Evolutionary conservation across 2,329 filamentous ascomycete species (phyloP).

Genomic region (Nothophaeocryptopus gaeumannii): DNA sequence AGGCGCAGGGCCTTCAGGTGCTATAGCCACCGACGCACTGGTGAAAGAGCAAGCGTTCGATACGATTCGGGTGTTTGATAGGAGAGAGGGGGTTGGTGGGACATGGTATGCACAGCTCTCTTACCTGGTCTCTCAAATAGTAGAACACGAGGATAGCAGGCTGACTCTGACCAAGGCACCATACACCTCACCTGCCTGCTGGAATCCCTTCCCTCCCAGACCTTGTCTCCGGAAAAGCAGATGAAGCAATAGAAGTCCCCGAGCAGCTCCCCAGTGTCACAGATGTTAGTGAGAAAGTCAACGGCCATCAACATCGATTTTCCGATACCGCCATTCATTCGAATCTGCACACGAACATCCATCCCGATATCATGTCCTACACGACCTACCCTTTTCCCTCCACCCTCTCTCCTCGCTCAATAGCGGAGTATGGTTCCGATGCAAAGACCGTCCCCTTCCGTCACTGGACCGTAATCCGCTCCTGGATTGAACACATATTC

Average conservation of each 20-base stretch:
- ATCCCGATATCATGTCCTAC: slow-evolving; percentile 1
- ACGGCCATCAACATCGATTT: slow-evolving; percentile 3
- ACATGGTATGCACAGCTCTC: background rate
- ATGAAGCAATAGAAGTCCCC: background rate
- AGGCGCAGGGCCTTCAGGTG: slow-evolving; percentile 6
- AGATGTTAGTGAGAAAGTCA: background rate
- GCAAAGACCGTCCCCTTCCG: slow-evolving; percentile 1
- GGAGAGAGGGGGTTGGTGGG: slow-evolving; percentile 1
- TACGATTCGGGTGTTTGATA: slow-evolving; percentile 3
- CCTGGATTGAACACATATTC: slow-evolving; percentile 1
- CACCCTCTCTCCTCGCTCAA: background rate
- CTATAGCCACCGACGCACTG: slow-evolving; percentile 4
- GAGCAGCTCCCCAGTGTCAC: background rate
- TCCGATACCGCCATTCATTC: background rate
- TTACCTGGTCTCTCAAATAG: too few species aligned
- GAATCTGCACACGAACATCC: slow-evolving; percentile 2
- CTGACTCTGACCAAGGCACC: background rate
- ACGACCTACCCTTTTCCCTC: background rate
- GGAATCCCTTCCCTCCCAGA: slow-evolving; percentile 2
- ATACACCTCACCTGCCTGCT: background rate
- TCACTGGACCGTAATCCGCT: background rate
- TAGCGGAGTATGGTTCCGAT: background rate
- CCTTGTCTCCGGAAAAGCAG: slow-evolving; percentile 1
- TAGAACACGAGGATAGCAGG: too few species aligned
- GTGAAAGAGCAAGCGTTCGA: slow-evolving; percentile 8